Conservation (phyloP, 225 moss, liverwort and hornwort species). For the Takakia lepidozioides region DNA sequence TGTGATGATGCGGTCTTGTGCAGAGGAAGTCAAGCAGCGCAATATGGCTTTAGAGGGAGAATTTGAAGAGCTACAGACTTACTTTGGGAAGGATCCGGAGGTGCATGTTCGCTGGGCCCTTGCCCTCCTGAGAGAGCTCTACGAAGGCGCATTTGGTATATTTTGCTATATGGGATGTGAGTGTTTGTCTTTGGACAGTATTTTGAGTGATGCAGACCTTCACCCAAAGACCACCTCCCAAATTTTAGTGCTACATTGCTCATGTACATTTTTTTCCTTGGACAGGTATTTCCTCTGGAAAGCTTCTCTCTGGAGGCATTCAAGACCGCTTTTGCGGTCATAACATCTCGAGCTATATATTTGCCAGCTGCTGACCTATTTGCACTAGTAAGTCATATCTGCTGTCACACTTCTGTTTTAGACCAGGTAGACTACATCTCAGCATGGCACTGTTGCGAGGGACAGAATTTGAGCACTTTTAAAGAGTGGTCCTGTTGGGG, state of each 20-base stretch:
- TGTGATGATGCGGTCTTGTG: constrained; percentile 11
- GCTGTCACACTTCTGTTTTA: too few species aligned
- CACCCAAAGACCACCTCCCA: too few species aligned
- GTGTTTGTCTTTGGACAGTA: too few species aligned
- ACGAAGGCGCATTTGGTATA: too few species aligned
- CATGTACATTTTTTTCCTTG: neutral
- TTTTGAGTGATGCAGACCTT: too few species aligned
- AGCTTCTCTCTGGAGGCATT: constrained; percentile 72
- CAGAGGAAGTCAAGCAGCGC: constrained; percentile 78
- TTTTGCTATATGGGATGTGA: too few species aligned
- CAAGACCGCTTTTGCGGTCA: constrained; percentile 75
- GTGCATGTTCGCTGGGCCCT: constrained; percentile 17
- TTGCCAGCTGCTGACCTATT: constrained; percentile 88
- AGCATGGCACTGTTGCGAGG: too few species aligned
- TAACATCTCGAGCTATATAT: constrained; percentile 77
- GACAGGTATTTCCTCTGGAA: constrained; percentile 51
- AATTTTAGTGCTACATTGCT: too few species aligned
- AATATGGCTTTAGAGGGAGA: constrained; percentile 65
- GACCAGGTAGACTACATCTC: too few species aligned
- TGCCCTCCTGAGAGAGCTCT: too few species aligned
- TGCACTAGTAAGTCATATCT: constrained; percentile 65
- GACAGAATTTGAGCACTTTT: neutral
- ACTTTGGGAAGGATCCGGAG: constrained; percentile 61
- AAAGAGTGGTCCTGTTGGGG: too few species aligned
- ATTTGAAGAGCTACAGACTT: constrained; percentile 56